Base-by-base conservation (phyloP, 2,329 filamentous ascomycete genomes). In the Phaeophleospora eucalypticola region DNA sequence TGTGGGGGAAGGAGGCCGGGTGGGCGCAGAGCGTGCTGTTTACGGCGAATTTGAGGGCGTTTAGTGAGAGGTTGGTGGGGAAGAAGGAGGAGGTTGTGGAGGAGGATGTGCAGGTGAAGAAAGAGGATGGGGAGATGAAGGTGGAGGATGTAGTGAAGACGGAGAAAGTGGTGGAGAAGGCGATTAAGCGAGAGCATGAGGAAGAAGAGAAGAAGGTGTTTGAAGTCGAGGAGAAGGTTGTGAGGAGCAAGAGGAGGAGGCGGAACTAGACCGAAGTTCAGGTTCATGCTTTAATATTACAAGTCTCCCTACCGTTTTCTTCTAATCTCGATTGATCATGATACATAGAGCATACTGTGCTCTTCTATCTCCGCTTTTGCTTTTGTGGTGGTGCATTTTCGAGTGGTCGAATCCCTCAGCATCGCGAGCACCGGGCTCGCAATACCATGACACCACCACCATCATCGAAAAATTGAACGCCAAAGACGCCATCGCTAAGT, bases 21-120 rank as follows among this genome's bases (percentile, higher is more conserved):
- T 98, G 94, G 94, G 93, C 94, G 8, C 93, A 98, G 70, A 95
- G 88, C 2, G 93, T 98, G 7, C 75, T 98, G 10, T 98, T 98
- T 63, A 95, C 93, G 0, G 94, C 93, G 0, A 90, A 98, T 63
- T 68, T 98, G 46, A 86, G 82, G 62, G 81, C 87, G 0, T 97
- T 97, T 61, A 84, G 89, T 0, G 85, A 87, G 55, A 77, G 73
- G 55, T 64, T 81, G n/a, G 67, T 71, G 1, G 68, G 62, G 3
- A 77, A 78, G 57, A 64, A 65, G 7, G 72, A 77, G 54, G 60
- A 79, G 17, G 72, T 77, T 46, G 68, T 72, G 37, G 71, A 75
- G 24, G 65, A 64, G 4, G 52, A 61, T 2, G 51, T 52, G 0
- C 56, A 70, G 32, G 70, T 71, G 49, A 57, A 57, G 12, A 66